A percentile compares a stretch with the other conserved stretches of the same genome.
phyloP scores from a whole-genome alignment of 805 yeast genomes.

The Teunomyces atbi region DNA sequence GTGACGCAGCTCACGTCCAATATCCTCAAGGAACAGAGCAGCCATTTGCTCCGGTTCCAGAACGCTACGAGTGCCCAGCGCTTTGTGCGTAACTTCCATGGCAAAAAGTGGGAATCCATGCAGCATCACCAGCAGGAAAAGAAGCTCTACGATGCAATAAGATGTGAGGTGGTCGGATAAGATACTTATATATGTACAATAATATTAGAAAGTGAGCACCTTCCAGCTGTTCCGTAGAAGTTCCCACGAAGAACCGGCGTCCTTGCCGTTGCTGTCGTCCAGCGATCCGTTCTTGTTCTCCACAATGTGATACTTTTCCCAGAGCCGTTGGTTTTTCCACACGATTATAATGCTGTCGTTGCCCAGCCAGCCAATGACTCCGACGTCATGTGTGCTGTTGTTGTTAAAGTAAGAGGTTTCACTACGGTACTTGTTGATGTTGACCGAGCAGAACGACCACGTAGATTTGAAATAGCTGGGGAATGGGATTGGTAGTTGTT shows the following conservation, averaged over 20 bases:
- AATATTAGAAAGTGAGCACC: constrained; percentile 40
- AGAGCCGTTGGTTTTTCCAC: constrained; percentile 70
- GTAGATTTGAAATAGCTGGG: constrained; percentile 72
- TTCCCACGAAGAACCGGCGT: constrained; percentile 44
- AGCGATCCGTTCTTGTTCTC: constrained; percentile 37
- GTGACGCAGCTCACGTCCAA: constrained; percentile 25
- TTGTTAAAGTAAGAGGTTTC: constrained; percentile 9
- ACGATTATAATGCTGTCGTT: constrained; percentile 71
- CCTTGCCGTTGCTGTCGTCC: constrained; percentile 6
- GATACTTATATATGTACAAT: constrained; percentile 9
- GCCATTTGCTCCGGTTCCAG: constrained; percentile 43
- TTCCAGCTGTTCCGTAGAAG: constrained; percentile 73
- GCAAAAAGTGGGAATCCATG: constrained; percentile 39
- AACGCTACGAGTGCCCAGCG: constrained; percentile 45
- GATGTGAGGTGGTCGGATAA: constrained; percentile 34
- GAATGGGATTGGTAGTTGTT: constrained; percentile 61
- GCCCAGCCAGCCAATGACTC: constrained; percentile 66
- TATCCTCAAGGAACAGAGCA: constrained; percentile 24
- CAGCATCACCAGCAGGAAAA: constrained; percentile 22
- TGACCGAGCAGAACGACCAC: constrained; percentile 83
- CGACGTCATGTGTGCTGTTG: constrained; percentile 23
- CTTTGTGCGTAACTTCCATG: constrained; percentile 55
- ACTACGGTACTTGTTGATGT: constrained; percentile 43
- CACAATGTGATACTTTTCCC: constrained; percentile 83
- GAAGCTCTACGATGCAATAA: constrained; percentile 34